These are phyloP conservation scores for Skeletonema marinoi DNA, from an alignment of 108 stramenopile species.

Conservation along the genomic window DNA sequence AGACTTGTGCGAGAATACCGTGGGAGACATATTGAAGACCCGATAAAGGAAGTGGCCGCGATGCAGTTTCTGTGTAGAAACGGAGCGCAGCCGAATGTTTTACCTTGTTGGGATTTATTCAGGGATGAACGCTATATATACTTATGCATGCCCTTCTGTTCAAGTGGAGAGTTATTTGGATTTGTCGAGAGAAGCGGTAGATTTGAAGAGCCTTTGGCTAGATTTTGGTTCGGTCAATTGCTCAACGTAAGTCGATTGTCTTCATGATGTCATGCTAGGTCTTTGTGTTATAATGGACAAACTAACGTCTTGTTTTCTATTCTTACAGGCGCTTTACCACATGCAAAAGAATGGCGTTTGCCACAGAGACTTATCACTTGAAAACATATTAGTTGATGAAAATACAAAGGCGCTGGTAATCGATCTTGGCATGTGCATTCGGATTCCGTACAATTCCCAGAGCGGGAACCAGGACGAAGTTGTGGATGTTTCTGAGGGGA, in stretches of 20 bases:
- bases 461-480: conserved; percentile 13
- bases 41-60: conserved; percentile 85
- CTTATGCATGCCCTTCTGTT: conserved; percentile 81
- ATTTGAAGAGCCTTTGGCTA: conserved; percentile 74
- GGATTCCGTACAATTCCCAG: conserved; percentile 62
- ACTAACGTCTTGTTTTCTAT: not conserved
- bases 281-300: not conserved
- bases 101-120: conserved; percentile 67
- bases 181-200: conserved; percentile 67
- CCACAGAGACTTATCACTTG: conserved; percentile 82
- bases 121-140: conserved; percentile 78
- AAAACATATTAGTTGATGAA: conserved; percentile 75
- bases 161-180: conserved; percentile 83
- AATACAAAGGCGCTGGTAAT: conserved; percentile 74
- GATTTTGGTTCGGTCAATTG: conserved; percentile 86
- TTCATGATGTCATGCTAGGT: not conserved
- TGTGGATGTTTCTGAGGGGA: conserved; percentile 52
- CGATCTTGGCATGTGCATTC: conserved; percentile 92
- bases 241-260: conserved; percentile 50
- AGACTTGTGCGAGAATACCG: conserved; percentile 54
- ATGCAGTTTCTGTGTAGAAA: conserved; percentile 61
- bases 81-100: conserved; percentile 60
- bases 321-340: conserved; percentile 61
- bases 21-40: conserved; percentile 67
- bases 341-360: conserved; percentile 79